Conservation (phyloP, 148 eudicot species). For the Spergularia marina region DNA sequence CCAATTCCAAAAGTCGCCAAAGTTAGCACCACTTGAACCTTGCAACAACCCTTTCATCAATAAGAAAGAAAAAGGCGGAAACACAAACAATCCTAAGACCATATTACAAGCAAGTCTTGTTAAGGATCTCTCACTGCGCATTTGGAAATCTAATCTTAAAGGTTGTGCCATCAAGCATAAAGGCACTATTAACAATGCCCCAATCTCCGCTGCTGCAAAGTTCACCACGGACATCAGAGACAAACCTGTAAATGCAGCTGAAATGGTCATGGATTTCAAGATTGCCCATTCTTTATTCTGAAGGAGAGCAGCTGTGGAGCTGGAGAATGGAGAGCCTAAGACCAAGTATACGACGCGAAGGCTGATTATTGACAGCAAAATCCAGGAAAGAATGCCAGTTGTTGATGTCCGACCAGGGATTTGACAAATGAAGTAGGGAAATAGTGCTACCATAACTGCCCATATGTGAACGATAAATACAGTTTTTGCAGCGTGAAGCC, state of each 20-base stretch:
- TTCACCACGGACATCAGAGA: conserved; percentile 91
- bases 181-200: conserved; percentile 77
- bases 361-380: conserved; percentile 45
- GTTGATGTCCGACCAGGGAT: conserved; percentile 48
- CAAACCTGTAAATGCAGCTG: conserved; percentile 70
- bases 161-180: conserved; percentile 76
- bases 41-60: conserved; percentile 48
- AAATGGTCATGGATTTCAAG: conserved; percentile 70
- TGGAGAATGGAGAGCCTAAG: conserved; percentile 49
- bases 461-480: conserved; percentile 71
- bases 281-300: conserved; percentile 57
- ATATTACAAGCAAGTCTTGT: conserved; percentile 44
- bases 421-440: conserved; percentile 59
- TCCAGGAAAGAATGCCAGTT: conserved; percentile 55
- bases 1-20: conserved; percentile 87
- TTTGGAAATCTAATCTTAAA: conserved; percentile 40
- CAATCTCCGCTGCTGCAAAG: conserved; percentile 91
- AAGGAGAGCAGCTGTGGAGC: conserved; percentile 22
- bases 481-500: conserved; percentile 75
- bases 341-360: conserved; percentile 39
- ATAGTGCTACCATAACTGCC: conserved; percentile 65
- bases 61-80: conserved; percentile 64
- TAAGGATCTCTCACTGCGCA: conserved; percentile 32
- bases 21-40: conserved; percentile 36
- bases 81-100: conserved; percentile 43